Evolutionary conservation across 2,329 filamentous ascomycete genomes (phyloP), one percentile per base, ranked within the genome.

Genomic region (Chaetomiaceae sp.): DNA sequence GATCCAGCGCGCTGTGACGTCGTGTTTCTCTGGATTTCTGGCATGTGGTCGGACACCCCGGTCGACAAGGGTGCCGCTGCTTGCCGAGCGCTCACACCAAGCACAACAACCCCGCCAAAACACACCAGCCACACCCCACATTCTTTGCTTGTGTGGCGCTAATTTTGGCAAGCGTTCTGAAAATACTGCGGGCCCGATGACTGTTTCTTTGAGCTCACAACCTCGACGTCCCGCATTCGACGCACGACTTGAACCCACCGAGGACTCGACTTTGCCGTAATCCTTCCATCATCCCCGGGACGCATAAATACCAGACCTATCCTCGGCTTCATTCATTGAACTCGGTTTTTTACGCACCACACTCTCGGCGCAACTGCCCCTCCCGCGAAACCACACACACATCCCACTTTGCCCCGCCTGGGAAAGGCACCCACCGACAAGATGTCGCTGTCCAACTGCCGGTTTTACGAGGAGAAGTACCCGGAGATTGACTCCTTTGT

Each of bases 401-500:
- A 55, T 57, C 51, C 48, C 49, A 48, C 52, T 40, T 58, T 58
- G 50, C 50, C 55, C 57, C 58, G 54, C 59, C 61, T 56, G 57
- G 60, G 60, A 59, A 57, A 53, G 58, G 58, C 57, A 56, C 58
- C 58, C 45, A 46, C 58, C 59, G 64, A 54, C 64, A 69, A 63
- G 34, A 71, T 71, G 69, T 71, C 69, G 62, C 64, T 65, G 58
- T 69, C 67, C 43, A 68, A 71, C 64, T 70, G 68, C 62, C 65
- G 69, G 29, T 71, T 71, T 29, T 71, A 71, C 61, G 69, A 70
- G 67, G 80, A 84, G 60, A 84, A 84, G 69, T 95, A 87, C 70
- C 91, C 91, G 55, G 94, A 97, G 81, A 92, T 99, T 71, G 94
- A 99, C 77, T 95, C 90, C 81, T 97, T 96, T 76, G 95, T 99